Conservation (phyloP, 306 rosid genomes). For the Quercus parvula region DNA sequence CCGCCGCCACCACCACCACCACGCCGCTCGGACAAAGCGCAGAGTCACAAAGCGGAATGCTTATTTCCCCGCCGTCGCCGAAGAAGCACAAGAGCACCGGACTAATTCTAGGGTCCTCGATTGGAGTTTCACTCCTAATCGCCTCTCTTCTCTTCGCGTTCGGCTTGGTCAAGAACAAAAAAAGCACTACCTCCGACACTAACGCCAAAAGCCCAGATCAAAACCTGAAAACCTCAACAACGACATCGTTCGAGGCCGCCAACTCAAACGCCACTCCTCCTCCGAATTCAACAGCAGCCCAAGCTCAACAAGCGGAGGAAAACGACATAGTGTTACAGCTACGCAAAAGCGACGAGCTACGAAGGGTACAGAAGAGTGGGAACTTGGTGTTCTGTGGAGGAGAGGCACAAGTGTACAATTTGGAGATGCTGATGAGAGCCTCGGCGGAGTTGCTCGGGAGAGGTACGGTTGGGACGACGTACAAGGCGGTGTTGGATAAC, state of each 20-base stretch:
- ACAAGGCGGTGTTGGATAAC: conserved; percentile 80
- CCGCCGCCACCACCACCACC: background rate
- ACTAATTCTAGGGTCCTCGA: conserved; percentile 40
- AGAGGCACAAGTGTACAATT: conserved; percentile 52
- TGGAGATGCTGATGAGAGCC: conserved; percentile 85
- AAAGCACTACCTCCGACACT: background rate
- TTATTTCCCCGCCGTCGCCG: conserved; percentile 34
- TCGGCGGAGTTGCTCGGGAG: conserved; percentile 93
- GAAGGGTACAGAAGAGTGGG: conserved; percentile 47
- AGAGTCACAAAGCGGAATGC: conserved; percentile 44
- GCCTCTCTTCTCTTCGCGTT: conserved; percentile 30
- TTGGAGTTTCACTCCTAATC: conserved; percentile 31
- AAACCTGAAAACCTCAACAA: conserved; percentile 1
- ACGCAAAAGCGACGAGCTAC: conserved; percentile 31
- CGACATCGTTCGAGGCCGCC: conserved; percentile 1
- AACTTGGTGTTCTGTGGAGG: conserved; percentile 65
- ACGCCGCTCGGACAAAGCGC: conserved; percentile 49
- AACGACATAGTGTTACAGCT: conserved; percentile 21
- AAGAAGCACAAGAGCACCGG: conserved; percentile 41
- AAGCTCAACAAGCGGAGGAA: background rate
- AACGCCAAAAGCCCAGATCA: background rate
- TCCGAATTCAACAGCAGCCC: background rate
- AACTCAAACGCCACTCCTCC: background rate
- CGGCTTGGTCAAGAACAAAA: conserved; percentile 27
- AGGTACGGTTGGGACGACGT: conserved; percentile 78